Conservation (phyloP, 306 rosid species). For the Glycine soja region DNA sequence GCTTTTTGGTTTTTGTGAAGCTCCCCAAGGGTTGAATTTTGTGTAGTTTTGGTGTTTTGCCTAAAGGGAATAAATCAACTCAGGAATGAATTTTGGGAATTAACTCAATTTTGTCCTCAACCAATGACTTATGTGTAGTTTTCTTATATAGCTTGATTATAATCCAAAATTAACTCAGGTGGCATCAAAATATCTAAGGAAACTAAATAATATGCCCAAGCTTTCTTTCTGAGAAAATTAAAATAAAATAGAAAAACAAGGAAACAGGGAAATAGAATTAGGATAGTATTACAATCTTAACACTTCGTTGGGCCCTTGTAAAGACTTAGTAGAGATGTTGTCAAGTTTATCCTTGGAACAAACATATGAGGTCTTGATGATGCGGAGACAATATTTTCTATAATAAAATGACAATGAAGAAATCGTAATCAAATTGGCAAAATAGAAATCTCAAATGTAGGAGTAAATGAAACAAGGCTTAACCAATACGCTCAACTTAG, state of each 20-base stretch:
- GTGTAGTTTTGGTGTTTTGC: conserved; percentile 11
- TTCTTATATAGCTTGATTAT: too few species aligned
- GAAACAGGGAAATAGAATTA: neutral
- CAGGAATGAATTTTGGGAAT: too few species aligned
- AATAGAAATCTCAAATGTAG: neutral
- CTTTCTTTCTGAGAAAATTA: neutral
- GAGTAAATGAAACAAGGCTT: neutral
- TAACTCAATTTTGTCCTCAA: too few species aligned
- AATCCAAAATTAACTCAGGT: too few species aligned
- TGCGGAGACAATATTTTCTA: neutral
- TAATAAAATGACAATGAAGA: neutral
- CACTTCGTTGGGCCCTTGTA: neutral
- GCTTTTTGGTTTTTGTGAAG: neutral
- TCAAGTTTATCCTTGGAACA: neutral
- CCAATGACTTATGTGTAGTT: too few species aligned
- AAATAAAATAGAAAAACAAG: neutral
- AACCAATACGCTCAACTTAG: neutral
- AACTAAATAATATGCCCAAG: neutral
- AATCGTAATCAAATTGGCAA: neutral
- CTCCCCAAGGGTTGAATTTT: conserved; percentile 5
- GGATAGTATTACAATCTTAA: neutral
- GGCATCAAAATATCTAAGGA: neutral
- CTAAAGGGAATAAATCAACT: too few species aligned
- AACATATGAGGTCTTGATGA: neutral
- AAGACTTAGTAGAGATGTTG: neutral